Base-by-base conservation (phyloP, 1,139 yeast genomes). In the Scheffersomyces insectosa region DNA sequence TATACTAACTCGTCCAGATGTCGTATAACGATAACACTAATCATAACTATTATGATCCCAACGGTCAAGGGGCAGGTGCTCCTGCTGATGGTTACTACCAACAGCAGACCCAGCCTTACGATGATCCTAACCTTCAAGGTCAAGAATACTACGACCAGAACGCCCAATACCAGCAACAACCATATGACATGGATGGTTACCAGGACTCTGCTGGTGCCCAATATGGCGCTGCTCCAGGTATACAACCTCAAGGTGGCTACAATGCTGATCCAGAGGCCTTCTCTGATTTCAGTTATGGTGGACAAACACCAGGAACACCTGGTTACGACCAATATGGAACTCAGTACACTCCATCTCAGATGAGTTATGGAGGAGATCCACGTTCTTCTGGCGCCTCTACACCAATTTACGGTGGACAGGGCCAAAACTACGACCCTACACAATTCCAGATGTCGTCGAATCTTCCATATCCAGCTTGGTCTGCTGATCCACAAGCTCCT, bases 351-450 rank as follows among this genome's bases (percentile, higher is more conserved):
- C 89, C 93, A 27, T 83, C 90, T 13, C 91, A 85, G 63, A 82
- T 85, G 86, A 82, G 89, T 60, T 85, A 85, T 57, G 91, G 87
- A 51, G 91, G 87, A 37, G 57, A 54, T 39, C 86, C 87, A 51
- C 77, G 95, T 62, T 85, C 95, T 1, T 87, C 96, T 11, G 98
- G 98, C 46, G 90, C 97, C 36, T 88, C 97, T 4, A 95, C 99
- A 30, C 99, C 99, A 35, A 83, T 90, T 54, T 90, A 90, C 63
- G 97, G 97, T 35, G 70, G 66, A 28, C 63, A 63, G 38, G 80
- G 77, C 35, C 79, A 68, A 47, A 70, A 70, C 51, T 82, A 85
- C 59, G 95, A 87, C 59, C 88, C 90, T 42, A 72, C 83, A 51
- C 83, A 66, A 66, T 80, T 70, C 62, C 83, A 70, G 65, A 74